Conservation (phyloP, 1,284 basidiomycete species). For the Malassezia yamatoensis region DNA sequence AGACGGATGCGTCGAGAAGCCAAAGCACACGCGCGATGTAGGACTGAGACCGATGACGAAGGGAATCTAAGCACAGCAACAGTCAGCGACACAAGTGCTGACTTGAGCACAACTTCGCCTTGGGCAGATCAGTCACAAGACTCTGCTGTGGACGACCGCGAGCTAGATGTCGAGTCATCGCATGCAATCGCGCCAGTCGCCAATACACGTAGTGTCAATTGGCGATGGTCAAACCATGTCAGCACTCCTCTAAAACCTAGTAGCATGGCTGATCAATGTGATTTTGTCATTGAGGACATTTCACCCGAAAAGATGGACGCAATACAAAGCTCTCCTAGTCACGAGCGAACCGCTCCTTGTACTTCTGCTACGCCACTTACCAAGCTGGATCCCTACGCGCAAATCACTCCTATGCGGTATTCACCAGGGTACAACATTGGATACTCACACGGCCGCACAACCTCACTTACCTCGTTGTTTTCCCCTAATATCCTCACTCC, state of each 20-base stretch:
- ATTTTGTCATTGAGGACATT: conserved; percentile 32
- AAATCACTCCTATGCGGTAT: conserved; percentile 19
- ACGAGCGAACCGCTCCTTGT: not conserved
- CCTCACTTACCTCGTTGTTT: conserved; percentile 6
- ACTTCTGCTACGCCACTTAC: conserved; percentile 12
- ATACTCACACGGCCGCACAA: not conserved
- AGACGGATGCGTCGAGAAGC: conserved; percentile 32
- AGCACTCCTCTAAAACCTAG: conserved; percentile 21
- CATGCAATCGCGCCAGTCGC: not conserved
- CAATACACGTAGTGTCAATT: not conserved
- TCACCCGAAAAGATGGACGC: not conserved
- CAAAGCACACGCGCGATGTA: conserved; percentile 20
- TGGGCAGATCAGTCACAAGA: conserved; percentile 14
- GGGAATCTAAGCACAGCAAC: too few relatives aligned
- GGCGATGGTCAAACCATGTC: conserved; percentile 9
- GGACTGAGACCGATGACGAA: not conserved
- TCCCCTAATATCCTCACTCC: conserved; percentile 16
- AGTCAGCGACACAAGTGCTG: not conserved
- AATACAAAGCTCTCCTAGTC: not conserved
- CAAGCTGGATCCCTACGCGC: conserved; percentile 9
- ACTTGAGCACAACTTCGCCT: conserved; percentile 5
- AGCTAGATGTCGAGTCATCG: not conserved
- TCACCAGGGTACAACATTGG: conserved; percentile 3
- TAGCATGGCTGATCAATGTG: conserved; percentile 26
- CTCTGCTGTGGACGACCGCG: not conserved